A percentile compares a stretch with the other conserved stretches of the same genome.
Conservation (phyloP, 257 asterid genomes). For the Gardenia jasminoides region DNA sequence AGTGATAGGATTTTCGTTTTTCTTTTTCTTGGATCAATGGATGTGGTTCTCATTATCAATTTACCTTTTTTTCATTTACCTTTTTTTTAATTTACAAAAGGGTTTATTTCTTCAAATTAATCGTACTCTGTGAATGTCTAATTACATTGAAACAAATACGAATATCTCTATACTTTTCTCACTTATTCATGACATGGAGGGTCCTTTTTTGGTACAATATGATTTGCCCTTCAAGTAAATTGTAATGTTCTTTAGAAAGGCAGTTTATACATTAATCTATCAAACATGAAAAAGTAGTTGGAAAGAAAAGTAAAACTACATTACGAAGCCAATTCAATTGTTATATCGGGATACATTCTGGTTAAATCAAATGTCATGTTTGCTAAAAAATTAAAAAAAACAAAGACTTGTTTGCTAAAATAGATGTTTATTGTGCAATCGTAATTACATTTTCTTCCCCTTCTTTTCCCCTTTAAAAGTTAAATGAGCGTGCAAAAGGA, state of each 20-base stretch:
- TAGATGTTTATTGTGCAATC: neutral
- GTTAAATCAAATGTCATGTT: too few species aligned
- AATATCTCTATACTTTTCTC: neutral
- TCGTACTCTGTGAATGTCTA: neutral
- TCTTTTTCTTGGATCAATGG: neutral
- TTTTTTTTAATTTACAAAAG: neutral
- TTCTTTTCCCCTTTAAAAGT: neutral
- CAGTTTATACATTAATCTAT: neutral
- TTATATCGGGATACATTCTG: too few species aligned
- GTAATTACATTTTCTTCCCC: too few species aligned
- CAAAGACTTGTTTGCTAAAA: neutral
- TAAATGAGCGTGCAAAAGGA: neutral
- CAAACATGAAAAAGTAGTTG: neutral
- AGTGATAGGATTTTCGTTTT: neutral
- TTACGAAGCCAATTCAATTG: too few species aligned
- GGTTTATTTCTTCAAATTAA: neutral
- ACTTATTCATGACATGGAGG: too few species aligned
- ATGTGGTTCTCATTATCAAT: neutral
- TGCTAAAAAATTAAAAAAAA: too few species aligned
- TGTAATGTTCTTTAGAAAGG: neutral
- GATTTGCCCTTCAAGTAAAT: neutral
- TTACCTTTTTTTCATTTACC: neutral
- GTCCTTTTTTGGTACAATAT: too few species aligned
- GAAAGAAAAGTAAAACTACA: too few species aligned
- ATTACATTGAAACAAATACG: neutral